Evolutionary conservation across 129 eudicot species (phyloP), one percentile per base, ranked within the genome.

Genomic region (Lonicera japonica): DNA sequence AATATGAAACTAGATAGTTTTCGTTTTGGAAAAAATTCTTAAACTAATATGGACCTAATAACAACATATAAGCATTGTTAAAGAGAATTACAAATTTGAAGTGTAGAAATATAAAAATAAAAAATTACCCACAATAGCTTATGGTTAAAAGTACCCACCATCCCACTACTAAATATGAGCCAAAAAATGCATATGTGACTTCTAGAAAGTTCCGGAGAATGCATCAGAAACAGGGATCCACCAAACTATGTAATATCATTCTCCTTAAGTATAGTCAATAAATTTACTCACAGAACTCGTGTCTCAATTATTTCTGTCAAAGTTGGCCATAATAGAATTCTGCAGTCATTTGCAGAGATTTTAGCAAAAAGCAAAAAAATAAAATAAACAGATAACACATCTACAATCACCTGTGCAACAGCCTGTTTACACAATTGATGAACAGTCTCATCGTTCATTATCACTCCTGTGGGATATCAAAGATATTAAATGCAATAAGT

Each of bases 391-490:
- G 6, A 29, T 6, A 17, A 59, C 40, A 74, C 15, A 19, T 3
- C n/a, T n/a, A 19, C 5, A 63, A 25, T 65, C 75, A 87, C 99
- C 99, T 94, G 99, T 14, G 99, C 79, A 64, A 94, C 99, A 66
- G 99, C 96, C 77, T 94, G 99, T 75, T 81, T 94, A 55, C 99
- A 94, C 70, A 94, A 69, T 52, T 94, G 99, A 71, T 88, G 85
- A 48, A 94, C 95, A 25, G 99, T 94, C 82, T 94, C 96, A 55
- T 94, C 99, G 66, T 94, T 94, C 96, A 94, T 79, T 56, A 94
- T 94, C 41, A 94, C 96, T 63, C 99, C 99, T 94, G 86, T 68
- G 80, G 43, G 25, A 56, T 38, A 46, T 61, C 23, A 48, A 47
- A 65, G 21, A 51, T 21, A 17, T 21, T 59, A 69, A 21, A 34